Base-by-base conservation (phyloP, 495 filamentous ascomycete genomes). In the Aspergillus nanangensis region DNA sequence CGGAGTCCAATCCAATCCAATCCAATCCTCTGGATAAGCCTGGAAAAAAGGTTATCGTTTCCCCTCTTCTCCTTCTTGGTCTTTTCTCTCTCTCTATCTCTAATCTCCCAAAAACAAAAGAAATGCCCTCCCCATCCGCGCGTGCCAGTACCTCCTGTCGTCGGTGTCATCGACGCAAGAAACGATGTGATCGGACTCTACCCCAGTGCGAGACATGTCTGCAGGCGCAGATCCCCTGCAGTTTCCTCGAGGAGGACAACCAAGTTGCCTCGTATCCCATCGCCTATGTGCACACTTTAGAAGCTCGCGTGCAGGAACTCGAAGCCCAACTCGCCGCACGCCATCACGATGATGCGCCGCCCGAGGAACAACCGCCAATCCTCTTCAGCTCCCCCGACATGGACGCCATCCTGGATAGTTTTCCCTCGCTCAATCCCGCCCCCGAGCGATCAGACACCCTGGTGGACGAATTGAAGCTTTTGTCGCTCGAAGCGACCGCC, bases 401-500 rank as follows among this genome's bases (percentile, higher is more conserved):
- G 21, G 43, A 50, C 18, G 14, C 11, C 4, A 15, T 50, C 2
- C 8, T 15, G 15, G 45, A 42, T 10, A 29, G 32, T 11, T 44
- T 48, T 11, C 42, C 48, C 9, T 8, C 10, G 4, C 27, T 31
- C n/a, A 2, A 5, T 29, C 27, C 24, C 3, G 3, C 50, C 2
- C 36, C 5, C 15, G 47, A 46, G 37, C 47, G 52, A 32, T 36
- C 49, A 4, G 53, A 55, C 14, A 52, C 50, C n/a, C 44, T 68
- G 21, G 58, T 48, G 32, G 55, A 62, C 15, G 63, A 67, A 36
- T 42, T 70, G 10, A 59, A 63, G 20, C 33, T 60, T 0, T 48
- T 70, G 1, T 69, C 67, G 0, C 47, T 68, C 8, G 67, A 70
- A 33, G 67, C 65, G 4, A 59, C 61, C 7, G 67, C 65, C 15